Conservation (phyloP, 23 red algal genomes). For the Cyanidiococcus yangmingshanensis region DNA sequence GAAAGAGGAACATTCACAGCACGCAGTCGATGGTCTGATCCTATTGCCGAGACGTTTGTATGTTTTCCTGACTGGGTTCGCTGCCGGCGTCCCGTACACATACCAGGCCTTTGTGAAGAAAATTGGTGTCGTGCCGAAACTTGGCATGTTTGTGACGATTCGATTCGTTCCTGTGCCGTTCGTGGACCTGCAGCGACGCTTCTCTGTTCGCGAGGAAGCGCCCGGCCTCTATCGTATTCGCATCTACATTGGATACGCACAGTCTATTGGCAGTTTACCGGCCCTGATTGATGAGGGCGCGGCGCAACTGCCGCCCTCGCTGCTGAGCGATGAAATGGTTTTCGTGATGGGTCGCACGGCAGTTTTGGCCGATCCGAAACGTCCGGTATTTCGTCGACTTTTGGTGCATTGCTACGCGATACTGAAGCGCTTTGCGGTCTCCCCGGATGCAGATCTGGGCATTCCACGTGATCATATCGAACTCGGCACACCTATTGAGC, state of each 20-base stretch:
- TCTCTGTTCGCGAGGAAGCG: neutral
- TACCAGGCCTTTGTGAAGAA: neutral
- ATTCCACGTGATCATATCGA: conserved; percentile 17
- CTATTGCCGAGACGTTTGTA: neutral
- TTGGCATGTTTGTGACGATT: conserved; percentile 19
- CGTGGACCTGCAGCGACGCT: neutral
- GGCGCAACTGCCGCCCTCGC: neutral
- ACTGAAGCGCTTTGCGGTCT: neutral
- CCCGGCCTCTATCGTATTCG: neutral
- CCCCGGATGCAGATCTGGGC: conserved; percentile 15
- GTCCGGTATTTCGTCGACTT: neutral
- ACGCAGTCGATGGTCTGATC: neutral
- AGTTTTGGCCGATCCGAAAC: conserved; percentile 11
- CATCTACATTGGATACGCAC: conserved; percentile 16
- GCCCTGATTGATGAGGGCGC: neutral
- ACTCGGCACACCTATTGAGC: neutral
- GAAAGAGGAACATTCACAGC: neutral
- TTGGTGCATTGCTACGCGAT: neutral
- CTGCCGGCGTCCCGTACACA: conserved; percentile 5
- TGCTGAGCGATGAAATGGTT: neutral
- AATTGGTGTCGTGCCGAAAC: neutral
- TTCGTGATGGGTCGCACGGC: conserved; percentile 15
- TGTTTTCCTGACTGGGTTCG: conserved; percentile 11
- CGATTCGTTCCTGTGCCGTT: conserved; percentile 11
- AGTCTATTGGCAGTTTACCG: neutral